Percentiles rank a stretch among this genome's conserved stretches.
These are phyloP conservation scores for Canavalia gladiata DNA, from an alignment of 306 rosid species.

Conservation along the genomic window DNA sequence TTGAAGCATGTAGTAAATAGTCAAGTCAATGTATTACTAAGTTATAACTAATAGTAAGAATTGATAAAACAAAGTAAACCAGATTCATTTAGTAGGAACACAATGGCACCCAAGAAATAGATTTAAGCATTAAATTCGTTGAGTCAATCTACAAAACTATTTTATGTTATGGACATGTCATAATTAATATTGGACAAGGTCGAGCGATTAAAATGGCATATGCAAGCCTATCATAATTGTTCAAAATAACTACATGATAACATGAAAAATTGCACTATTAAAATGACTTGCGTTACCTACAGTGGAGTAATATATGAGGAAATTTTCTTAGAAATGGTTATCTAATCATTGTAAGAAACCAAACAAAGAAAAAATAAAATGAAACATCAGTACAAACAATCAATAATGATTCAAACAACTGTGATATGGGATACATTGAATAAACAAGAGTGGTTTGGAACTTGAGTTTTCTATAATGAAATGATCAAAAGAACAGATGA, in stretches of 20 bases:
- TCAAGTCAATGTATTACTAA: neutral
- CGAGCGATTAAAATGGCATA: conserved; percentile 18
- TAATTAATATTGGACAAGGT: conserved; percentile 2
- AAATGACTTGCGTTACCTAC: conserved; percentile 11
- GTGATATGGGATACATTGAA: neutral
- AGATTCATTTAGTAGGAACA: conserved; percentile 26
- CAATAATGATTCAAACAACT: conserved; percentile 11
- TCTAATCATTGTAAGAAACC: conserved; percentile 9
- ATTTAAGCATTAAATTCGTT: conserved; percentile 10
- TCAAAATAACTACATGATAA: neutral
- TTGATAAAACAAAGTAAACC: conserved; percentile 26
- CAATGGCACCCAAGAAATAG: conserved; percentile 21
- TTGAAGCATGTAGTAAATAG: neutral
- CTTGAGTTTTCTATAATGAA: conserved; percentile 16
- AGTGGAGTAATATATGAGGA: neutral
- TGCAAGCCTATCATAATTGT: conserved; percentile 11
- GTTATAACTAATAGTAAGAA: neutral
- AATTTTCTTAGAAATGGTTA: conserved; percentile 19
- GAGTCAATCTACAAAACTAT: conserved; percentile 15
- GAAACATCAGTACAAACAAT: neutral
- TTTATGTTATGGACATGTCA: neutral
- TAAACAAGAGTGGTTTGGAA: neutral
- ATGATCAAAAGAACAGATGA: neutral
- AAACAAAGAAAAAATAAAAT: neutral
- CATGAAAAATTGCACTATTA: neutral